Base-by-base conservation (phyloP, 345 rosid species). In the Leavenworthia alabamica region DNA sequence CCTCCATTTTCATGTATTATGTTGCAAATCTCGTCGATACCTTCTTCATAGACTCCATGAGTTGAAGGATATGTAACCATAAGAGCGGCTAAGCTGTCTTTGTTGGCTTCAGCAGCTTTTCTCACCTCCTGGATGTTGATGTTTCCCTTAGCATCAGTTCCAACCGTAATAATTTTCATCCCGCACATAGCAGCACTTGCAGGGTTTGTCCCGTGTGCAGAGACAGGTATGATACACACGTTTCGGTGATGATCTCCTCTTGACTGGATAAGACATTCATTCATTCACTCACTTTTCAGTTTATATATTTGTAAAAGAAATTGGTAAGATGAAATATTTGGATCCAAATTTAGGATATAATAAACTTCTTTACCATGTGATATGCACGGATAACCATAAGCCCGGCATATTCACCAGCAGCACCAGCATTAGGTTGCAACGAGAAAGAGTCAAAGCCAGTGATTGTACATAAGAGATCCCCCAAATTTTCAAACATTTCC, bases 151-250 rank as follows among this genome's bases (percentile, higher is more conserved):
- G 95, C 84, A 77, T 90, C 97, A 64, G 97, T 90, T 73, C 99
- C 99, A 69, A 94, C 87, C 7, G 88, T 45, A 60, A 94, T 82
- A 64, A 94, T 94, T 73, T 94, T 94, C 99, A 94, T 94, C 19
- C 99, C 99, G 44, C 96, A 88, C 97, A 90, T 90, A 27, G 99
- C 96, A 77, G 99, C 99, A 77, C 89, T 94, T 9, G 99, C 99
- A 74, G 99, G 99, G 75, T 94, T 94, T 70, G 97, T 94, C 45
- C 97, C 97, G 47, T 94, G 99, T 51, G 99, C 99, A 63, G 99
- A 94, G 66, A 90, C 97, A 37, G 99, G 97, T 35, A 94, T 94
- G 64, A 94, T 94, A 78, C 99, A 90, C 53, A 94, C 99, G 62
- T 94, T 73, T 45, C 99, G 83, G 72, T 90, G 97, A 56, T 90